Base-by-base conservation (phyloP, 495 filamentous ascomycete species). In the Trichoderma reesei region DNA sequence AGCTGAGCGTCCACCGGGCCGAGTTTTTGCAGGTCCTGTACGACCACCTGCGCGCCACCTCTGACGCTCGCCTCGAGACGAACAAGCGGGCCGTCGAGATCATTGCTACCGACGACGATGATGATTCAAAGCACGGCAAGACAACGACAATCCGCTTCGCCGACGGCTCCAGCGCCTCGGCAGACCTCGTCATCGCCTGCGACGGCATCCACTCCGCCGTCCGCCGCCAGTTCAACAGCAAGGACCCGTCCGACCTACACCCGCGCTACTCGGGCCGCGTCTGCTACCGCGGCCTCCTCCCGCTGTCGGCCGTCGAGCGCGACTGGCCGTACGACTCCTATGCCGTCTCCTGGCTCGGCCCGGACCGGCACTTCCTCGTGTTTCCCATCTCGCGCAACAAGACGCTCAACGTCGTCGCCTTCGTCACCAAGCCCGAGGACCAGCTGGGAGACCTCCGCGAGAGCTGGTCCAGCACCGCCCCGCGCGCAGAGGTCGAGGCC, bases 191-290 rank as follows among this genome's bases (percentile, higher is more conserved):
- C 14, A 68, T 81, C 33, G 79, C 77, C 1, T 73, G 75, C 0
- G 78, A 81, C 44, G 78, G 79, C 6, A 78, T 80, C 59, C 77
- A 81, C 61, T 77, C 76, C 1, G 64, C 66, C 11, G 73, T 81
- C 6, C 76, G 76, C 11, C 61, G 48, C 9, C 65, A 66, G 26
- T 31, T 66, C 10, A 46, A n/a, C n/a, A n/a, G 54, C 42, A 41
- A 41, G 38, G 65, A 26, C 63, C 41, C 33, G 20, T n/a, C n/a
- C n/a, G 61, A 61, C 65, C 31, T 51, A 10, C 11, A 33, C 20
- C 51, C 51, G 3, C 51, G 51, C 20, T 66, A 66, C 62, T 62
- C 60, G 10, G 65, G 65, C 41, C 65, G 65, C 36, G 64, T 66
- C 56, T 68, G 65, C 56, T 73, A 73, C 68, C 71, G 71, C 14